Percentiles rank a stretch among this genome's conserved stretches.
phyloP scores from a whole-genome alignment of 371 early-diverging fungal species.

The Mortierella sp. region DNA sequence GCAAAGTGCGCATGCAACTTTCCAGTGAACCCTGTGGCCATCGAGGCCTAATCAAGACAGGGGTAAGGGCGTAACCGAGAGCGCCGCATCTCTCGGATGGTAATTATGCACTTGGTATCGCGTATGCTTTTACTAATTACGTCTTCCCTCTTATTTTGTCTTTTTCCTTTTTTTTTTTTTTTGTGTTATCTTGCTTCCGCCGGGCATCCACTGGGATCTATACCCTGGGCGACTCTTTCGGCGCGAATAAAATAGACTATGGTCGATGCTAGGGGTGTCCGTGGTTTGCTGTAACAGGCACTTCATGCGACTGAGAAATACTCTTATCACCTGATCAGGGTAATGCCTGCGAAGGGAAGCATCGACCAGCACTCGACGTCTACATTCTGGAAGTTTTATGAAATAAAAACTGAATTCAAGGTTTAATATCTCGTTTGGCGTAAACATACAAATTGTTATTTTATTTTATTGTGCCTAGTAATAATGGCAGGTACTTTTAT shows the following conservation, averaged over 20 bases:
- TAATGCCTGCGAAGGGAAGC: conserved; percentile 72
- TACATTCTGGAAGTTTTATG: neutral
- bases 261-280: conserved; percentile 68
- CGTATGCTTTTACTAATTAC: neutral
- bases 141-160: neutral
- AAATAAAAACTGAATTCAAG: neutral
- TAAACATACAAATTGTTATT: neutral
- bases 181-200: neutral
- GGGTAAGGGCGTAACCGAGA: neutral
- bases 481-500: neutral
- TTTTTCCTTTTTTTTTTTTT: neutral
- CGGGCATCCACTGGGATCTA: neutral
- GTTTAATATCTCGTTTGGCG: too few species aligned
- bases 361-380: conserved; percentile 36
- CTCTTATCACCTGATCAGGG: conserved; percentile 70
- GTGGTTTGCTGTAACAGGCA: conserved; percentile 26
- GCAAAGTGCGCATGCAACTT: conserved; percentile 19
- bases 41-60: conserved; percentile 27
- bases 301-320: conserved; percentile 64
- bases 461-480: neutral
- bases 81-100: neutral
- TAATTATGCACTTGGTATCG: neutral
- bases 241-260: conserved; percentile 4
- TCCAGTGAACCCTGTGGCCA: conserved; percentile 22
- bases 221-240: neutral